Evolutionary conservation across 345 rosid species (phyloP).

Genomic region (Hypericum androsaemum): DNA sequence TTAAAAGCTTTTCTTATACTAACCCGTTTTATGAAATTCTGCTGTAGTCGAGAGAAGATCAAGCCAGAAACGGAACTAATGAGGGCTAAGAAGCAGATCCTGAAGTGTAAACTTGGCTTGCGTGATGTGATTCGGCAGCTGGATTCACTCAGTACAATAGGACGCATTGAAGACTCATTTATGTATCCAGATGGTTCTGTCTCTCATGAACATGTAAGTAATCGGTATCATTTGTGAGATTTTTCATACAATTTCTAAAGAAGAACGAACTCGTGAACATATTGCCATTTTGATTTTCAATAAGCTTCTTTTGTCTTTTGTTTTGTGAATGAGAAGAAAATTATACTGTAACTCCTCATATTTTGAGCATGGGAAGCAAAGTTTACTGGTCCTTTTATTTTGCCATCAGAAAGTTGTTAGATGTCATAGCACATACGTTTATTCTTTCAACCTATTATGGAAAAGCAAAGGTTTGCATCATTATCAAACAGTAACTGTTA

Average conservation of each 20-base stretch:
- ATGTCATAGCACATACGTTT: too few species aligned
- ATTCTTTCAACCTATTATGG: too few species aligned
- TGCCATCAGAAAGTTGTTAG: too few species aligned
- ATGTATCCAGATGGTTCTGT: constrained; percentile 95
- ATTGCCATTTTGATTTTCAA: too few species aligned
- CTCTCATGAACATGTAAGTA: constrained; percentile 80
- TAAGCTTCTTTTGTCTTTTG: too few species aligned
- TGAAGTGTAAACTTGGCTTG: constrained; percentile 85
- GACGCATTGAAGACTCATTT: constrained; percentile 70
- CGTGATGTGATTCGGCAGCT: constrained; percentile 79
- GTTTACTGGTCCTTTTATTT: too few species aligned
- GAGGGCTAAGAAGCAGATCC: constrained; percentile 75
- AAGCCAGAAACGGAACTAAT: constrained; percentile 81
- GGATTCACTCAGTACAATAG: constrained; percentile 71
- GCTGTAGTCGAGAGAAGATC: constrained; percentile 82
- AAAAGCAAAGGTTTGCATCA: too few species aligned
- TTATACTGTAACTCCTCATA: too few species aligned
- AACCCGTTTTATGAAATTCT: constrained; percentile 3
- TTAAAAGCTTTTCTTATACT: constrained; percentile 1
- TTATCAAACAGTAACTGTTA: too few species aligned
- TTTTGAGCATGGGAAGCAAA: too few species aligned
- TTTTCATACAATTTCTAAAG: background rate
- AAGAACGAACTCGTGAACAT: background rate
- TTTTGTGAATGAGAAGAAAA: too few species aligned
- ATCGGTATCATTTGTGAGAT: constrained; percentile 2